Evolutionary conservation across 352 stramenopile genomes (phyloP).

Genomic region (Globisporangium canariense): DNA sequence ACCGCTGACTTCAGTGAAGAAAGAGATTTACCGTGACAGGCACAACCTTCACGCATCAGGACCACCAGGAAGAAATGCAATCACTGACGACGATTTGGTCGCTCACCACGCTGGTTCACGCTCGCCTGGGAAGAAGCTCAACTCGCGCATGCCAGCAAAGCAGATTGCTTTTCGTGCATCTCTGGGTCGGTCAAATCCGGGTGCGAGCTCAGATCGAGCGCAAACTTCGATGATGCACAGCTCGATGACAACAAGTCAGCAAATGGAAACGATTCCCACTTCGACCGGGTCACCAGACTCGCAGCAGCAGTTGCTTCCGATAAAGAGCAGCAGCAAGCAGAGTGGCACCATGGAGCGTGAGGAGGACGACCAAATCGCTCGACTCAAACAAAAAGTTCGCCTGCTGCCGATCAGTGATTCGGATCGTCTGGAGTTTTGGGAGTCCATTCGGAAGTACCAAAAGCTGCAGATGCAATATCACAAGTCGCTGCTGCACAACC

Average conservation of each 20-base stretch:
- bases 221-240: background rate
- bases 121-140: background rate
- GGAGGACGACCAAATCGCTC: conserved; percentile 39
- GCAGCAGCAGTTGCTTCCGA: background rate
- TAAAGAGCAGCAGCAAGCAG: background rate
- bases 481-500: conserved; percentile 24
- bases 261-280: background rate
- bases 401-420: conserved; percentile 42
- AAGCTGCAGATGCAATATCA: conserved; percentile 34
- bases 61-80: conserved; percentile 1
- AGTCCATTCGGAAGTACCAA: conserved; percentile 42
- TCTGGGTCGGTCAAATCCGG: background rate
- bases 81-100: background rate
- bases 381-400: conserved; percentile 36
- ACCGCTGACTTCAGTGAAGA: conserved; percentile 32
- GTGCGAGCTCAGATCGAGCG: background rate
- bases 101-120: background rate
- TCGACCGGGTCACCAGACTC: background rate
- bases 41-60: conserved; percentile 16
- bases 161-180: background rate
- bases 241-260: background rate
- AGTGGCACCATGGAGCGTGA: background rate
- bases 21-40: conserved; percentile 40
- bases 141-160: conserved; percentile 5
- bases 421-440: conserved; percentile 39